phyloP scores from a whole-genome alignment of 345 rosid genomes.

The Erysimum cheiranthoides region DNA sequence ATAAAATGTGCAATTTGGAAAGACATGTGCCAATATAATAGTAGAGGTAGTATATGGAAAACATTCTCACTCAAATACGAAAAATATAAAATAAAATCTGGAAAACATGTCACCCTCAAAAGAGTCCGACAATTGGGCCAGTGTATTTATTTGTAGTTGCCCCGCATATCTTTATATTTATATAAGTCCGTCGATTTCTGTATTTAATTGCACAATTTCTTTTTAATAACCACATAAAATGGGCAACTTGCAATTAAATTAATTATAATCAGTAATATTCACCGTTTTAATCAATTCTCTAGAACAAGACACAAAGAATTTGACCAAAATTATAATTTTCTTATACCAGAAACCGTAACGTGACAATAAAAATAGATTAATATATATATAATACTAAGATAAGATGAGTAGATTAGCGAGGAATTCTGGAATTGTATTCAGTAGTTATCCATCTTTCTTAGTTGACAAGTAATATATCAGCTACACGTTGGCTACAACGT shows the following conservation, averaged over 20 bases:
- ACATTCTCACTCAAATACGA: background rate
- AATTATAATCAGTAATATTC: slow-evolving; percentile 3
- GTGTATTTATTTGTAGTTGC: slow-evolving; percentile 20
- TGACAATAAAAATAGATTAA: slow-evolving; percentile 22
- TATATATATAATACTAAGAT: background rate
- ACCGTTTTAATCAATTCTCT: slow-evolving; percentile 10
- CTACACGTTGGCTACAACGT: slow-evolving; percentile 42
- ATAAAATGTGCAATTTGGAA: background rate
- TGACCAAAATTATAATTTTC: slow-evolving; percentile 5
- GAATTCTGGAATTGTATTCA: slow-evolving; percentile 4
- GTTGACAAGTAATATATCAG: slow-evolving; percentile 31
- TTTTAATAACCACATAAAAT: background rate
- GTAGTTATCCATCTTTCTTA: slow-evolving; percentile 39
- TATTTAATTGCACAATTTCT: background rate
- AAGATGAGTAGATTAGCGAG: slow-evolving; percentile 30
- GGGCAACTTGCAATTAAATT: slow-evolving; percentile 21
- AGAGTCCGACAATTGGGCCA: slow-evolving; percentile 26
- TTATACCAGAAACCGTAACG: background rate
- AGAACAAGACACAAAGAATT: slow-evolving; percentile 20
- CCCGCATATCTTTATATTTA: slow-evolving; percentile 25
- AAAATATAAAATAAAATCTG: background rate
- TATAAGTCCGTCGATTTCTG: slow-evolving; percentile 18
- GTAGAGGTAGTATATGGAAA: background rate
- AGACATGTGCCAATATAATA: slow-evolving; percentile 3
- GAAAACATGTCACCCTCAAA: slow-evolving; percentile 21